Evolutionary conservation across 2,329 filamentous ascomycete genomes (phyloP).

Genomic region (Zasmidium angulare): DNA sequence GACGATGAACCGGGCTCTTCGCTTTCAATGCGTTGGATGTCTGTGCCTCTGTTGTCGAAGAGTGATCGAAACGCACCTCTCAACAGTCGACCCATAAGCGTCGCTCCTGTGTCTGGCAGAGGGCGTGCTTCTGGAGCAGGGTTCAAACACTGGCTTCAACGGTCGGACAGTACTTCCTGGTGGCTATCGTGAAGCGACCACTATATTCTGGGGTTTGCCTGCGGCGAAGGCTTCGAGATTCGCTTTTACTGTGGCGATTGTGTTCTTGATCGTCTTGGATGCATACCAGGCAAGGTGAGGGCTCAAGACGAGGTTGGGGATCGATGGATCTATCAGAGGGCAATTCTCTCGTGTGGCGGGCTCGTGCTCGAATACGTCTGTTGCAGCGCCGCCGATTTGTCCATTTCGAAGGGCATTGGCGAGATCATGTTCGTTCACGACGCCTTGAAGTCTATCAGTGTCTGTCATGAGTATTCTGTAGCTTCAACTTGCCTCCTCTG

Average conservation of each 20-base stretch:
- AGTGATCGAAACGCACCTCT: conserved; percentile 3
- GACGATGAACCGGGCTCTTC: conserved; percentile 4
- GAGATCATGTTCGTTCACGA: conserved; percentile 52
- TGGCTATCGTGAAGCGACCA: conserved; percentile 14
- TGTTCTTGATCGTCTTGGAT: conserved; percentile 48
- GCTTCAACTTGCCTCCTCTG: conserved; percentile 40
- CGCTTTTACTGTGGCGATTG: conserved; percentile 44
- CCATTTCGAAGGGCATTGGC: conserved; percentile 46
- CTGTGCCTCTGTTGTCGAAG: conserved; percentile 7
- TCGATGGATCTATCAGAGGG: conserved; percentile 45
- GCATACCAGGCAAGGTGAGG: conserved; percentile 56
- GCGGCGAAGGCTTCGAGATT: conserved; percentile 49
- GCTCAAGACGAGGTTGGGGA: conserved; percentile 53
- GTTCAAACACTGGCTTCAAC: background rate
- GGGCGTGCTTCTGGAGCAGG: background rate
- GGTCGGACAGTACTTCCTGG: background rate
- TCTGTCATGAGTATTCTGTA: background rate
- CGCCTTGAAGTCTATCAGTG: conserved; percentile 25
- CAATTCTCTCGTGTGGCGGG: conserved; percentile 46
- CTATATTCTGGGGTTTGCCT: conserved; percentile 42
- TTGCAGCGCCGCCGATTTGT: conserved; percentile 50
- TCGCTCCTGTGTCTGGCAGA: background rate
- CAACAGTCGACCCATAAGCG: background rate
- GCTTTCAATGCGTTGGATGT: conserved; percentile 1
- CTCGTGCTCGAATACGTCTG: conserved; percentile 51